phyloP scores from a whole-genome alignment of 768 basidiomycete species.

The Psilocybe cubensis region DNA sequence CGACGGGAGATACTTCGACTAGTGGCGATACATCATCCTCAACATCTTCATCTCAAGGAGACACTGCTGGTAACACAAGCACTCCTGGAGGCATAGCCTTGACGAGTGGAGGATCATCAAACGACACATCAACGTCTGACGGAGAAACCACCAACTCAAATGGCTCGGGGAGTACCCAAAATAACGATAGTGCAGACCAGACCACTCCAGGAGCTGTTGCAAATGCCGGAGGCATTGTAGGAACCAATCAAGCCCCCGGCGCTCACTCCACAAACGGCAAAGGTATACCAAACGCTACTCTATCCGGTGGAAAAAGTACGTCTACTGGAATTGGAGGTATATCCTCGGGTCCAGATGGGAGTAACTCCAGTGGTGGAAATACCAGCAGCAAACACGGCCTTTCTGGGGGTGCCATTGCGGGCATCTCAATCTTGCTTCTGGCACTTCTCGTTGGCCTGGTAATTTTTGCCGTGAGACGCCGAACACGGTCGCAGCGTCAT shows the following conservation, averaged over 20 bases:
- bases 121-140: background rate
- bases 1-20: background rate
- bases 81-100: background rate
- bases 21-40: background rate
- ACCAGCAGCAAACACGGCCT: constrained; percentile 10
- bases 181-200: background rate
- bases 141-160: background rate
- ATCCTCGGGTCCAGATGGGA: background rate
- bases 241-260: background rate
- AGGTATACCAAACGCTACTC: background rate
- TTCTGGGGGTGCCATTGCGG: constrained; percentile 52
- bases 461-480: constrained; percentile 50
- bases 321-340: background rate
- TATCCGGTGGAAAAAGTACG: background rate
- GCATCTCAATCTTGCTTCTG: constrained; percentile 38
- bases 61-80: background rate
- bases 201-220: background rate
- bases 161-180: background rate
- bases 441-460: constrained; percentile 38
- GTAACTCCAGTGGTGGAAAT: background rate
- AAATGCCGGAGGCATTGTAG: constrained; percentile 6
- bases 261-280: background rate
- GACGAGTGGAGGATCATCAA: background rate
- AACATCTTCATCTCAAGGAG: background rate
- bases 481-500: constrained; percentile 43